Base-by-base conservation (phyloP, 495 filamentous ascomycete genomes). In the Hypoxylon trugodes region DNA sequence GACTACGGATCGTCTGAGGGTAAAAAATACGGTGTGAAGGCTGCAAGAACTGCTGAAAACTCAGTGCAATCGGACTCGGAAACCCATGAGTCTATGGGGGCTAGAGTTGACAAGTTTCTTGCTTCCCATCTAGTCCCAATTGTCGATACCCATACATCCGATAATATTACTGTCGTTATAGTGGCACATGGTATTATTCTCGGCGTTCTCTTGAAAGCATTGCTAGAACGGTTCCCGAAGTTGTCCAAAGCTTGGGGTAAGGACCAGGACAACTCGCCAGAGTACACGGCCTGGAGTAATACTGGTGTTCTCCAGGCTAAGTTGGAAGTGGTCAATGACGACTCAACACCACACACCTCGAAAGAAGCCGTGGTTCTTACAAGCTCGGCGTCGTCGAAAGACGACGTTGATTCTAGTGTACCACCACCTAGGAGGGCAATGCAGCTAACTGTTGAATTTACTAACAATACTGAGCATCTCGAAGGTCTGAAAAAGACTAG, bases 151-250 rank as follows among this genome's bases (percentile, higher is more conserved):
- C 60, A 72, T 53, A 61, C 8, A 47, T 49, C 60, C 21, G 61
- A 53, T 26, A 54, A 60, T 22, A 52, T 53, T 6, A 43, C 76
- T 1, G 72, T 94, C 8, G 87, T 85, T 16, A 75, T 94, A 19
- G 89, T 94, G 12, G 86, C 91, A 9, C 92, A 96, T 70, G 92
- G 92, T 33, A 86, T 94, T 24, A 86, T 96, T 18, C 82, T 96
- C 0, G 83, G 82, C 16, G 76, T 84, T 16, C 70, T 96, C 0
- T 87, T 91, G 82, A 79, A 79, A 48, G 79, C 81, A 25, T 73
- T 96, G 32, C 68, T 91, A 15, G 72, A 72, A 3, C 77, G 59
- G 78, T 22, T 83, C 89, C 65, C 72, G n/a, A n/a, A n/a, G n/a
- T n/a, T n/a, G n/a, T 79, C 9, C 74, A 33, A 78, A n/a, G 22